Base-by-base conservation (phyloP, 306 rosid species). In the Malus orientalis region DNA sequence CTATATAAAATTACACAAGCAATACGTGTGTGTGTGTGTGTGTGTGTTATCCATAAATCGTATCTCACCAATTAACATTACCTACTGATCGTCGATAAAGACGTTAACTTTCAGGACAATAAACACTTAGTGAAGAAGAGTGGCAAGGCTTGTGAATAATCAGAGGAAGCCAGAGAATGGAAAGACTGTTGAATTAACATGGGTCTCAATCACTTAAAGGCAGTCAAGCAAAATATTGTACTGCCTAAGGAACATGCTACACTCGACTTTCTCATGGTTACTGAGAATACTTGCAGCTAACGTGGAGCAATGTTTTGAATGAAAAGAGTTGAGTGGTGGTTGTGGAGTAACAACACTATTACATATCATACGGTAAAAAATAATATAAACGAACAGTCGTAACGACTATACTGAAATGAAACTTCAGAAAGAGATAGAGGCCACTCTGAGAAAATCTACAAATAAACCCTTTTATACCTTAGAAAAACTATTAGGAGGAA, bases 401-500 rank as follows among this genome's bases (percentile, higher is more conserved):
- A 53, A 49, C 40, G 13, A 58, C 14, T 58, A 23, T 73, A 38
- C 68, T 59, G 25, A 59, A 73, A 73, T 6, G 11, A 73, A 55
- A 73, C 25, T 27, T 55, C 55, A 70, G 36, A 49, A 76, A 76
- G 53, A 15, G 51, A 75, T 12, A 61, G 38, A 19, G 38, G 38
- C 58, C 68, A 75, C 18, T 25, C 16, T 27, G 36, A 19, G 30
- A 44, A 65, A 22, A 25, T 38, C 36, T 25, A 49, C 29, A 47
- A 53, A 12, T 57, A 20, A 13, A 59, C 73, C 38, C 78, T 78
- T 51, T 66, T 70, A 57, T 86, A 92, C 98, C 97, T 89, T 94
- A 27, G 97, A 90, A 67, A 94, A 89, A 85, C 93, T 87, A 89
- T 92, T 90, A 19, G 96, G 84, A 78, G 93, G 95, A 90, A 94